A percentile compares a stretch with the other conserved stretches of the same genome.
phyloP scores from a whole-genome alignment of 192 early-diverging fungal species.

The Chytriomyces sp. region DNA sequence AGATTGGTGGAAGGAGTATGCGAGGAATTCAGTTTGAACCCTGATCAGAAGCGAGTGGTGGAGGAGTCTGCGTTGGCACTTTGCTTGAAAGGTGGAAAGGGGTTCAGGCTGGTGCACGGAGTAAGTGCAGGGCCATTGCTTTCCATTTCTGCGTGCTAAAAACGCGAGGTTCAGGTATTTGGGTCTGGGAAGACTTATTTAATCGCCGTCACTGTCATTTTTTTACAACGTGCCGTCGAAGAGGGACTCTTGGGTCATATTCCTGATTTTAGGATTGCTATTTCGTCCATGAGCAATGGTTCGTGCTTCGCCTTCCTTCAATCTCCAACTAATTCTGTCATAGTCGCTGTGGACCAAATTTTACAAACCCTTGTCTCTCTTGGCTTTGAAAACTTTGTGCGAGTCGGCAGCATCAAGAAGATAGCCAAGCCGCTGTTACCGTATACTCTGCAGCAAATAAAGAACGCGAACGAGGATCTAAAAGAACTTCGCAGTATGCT shows the following conservation, averaged over 20 bases:
- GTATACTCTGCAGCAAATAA: slow-evolving; percentile 39
- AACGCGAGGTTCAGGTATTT: slow-evolving; percentile 42
- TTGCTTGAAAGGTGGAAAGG: not conserved
- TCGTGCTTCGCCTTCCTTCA: not conserved
- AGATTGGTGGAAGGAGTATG: slow-evolving; percentile 21
- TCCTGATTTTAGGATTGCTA: slow-evolving; percentile 33
- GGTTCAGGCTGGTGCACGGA: slow-evolving; percentile 40
- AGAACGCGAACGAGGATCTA: slow-evolving; percentile 54
- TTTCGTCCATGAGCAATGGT: slow-evolving; percentile 55
- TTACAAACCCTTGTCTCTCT: slow-evolving; percentile 38
- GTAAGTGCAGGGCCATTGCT: slow-evolving; percentile 8
- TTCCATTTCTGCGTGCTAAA: not conserved
- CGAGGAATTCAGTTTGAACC: slow-evolving; percentile 36
- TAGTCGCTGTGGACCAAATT: slow-evolving; percentile 56
- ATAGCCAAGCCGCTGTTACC: slow-evolving; percentile 50
- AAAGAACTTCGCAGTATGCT: slow-evolving; percentile 80
- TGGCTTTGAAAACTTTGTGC: slow-evolving; percentile 46
- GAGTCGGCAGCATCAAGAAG: slow-evolving; percentile 55
- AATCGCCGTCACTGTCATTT: slow-evolving; percentile 45
- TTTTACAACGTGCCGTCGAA: slow-evolving; percentile 28
- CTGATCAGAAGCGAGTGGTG: slow-evolving; percentile 37
- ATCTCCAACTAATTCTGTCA: not conserved
- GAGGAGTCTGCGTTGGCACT: not conserved
- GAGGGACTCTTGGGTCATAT: slow-evolving; percentile 28
- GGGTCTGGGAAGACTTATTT: slow-evolving; percentile 53